Base-by-base conservation (phyloP, 2,329 filamentous ascomycete genomes). In the Beauveria sp. region DNA sequence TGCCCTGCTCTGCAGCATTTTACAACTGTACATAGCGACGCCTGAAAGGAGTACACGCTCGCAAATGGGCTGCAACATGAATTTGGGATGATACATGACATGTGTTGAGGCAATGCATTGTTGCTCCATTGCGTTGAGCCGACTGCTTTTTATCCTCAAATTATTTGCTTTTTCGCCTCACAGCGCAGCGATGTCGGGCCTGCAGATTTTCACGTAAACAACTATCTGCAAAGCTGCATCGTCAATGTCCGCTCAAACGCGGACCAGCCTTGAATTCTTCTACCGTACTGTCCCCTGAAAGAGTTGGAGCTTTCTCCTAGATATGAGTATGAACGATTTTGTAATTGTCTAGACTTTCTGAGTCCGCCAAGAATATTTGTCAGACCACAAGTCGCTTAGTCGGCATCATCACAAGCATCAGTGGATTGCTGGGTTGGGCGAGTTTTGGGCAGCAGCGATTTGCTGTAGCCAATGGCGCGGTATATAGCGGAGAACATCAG, bases 11-110 rank as follows among this genome's bases (percentile, higher is more conserved):
- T 12, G 43, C 45, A 18, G 30, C 51, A 43, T 55, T 42, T 47
- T 53, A 28, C 24, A 4, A 24, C 45, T 61, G 42, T 60, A 60
- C 6, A 53, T 68, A 67, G 62, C n/a, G 5, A 24, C 20, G 42
- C 40, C 40, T 47, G 20, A n/a, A 30, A 40, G 2, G 16, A 22
- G 20, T 18, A 22, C 12, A 42, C 40, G 51, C 45, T n/a, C 22
- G 5, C 12, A 9, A 24, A 12, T 10, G 14, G n/a, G 12, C 18
- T 45, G 47, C 40, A 20, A 26, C 20, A 20, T n/a, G 18, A 18
- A 10, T 43, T 46, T 20, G 14, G 14, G 10, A 58, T 28, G 22
- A 50, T 50, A 24, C 45, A 40, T 26, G 22, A 46, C 14, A 28
- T 46, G 22, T 58, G 24, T 18, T 46, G 24, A 24, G 42, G 26